Evolutionary conservation across 306 rosid genomes (phyloP).

Genomic region (Glycine tomentella): DNA sequence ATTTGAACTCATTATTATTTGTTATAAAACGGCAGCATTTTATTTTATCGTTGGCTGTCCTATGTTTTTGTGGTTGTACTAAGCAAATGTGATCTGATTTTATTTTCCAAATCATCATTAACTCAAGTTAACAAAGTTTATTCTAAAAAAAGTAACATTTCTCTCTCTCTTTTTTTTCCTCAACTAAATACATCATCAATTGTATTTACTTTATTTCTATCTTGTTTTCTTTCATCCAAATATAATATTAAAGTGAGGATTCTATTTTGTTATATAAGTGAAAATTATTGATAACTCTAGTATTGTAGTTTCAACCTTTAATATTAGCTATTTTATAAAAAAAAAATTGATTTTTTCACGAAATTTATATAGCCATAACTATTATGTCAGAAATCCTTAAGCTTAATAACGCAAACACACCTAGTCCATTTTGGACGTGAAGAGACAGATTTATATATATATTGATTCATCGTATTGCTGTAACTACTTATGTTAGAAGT

Average conservation of each 20-base stretch:
- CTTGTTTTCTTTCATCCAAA: not conserved
- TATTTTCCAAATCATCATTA: no score
- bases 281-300: not conserved
- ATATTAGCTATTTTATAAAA: not conserved
- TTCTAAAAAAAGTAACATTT: no score
- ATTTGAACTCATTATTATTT: not conserved
- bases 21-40: not conserved
- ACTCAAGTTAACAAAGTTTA: no score
- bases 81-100: not conserved
- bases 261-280: not conserved
- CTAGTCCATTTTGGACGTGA: not conserved
- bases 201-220: no score
- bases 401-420: not conserved
- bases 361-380: no score
- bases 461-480: no score
- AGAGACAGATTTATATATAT: not conserved
- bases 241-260: no score
- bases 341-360: no score
- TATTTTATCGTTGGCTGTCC: not conserved
- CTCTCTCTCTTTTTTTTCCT: no score
- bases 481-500: not conserved
- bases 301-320: not conserved
- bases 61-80: not conserved
- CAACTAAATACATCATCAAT: not conserved
- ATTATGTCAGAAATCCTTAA: not conserved